A percentile compares a stretch with the other conserved stretches of the same genome.
These are phyloP conservation scores for Phyllosticta paracitricarpa DNA, from an alignment of 2,329 filamentous ascomycete species.

Conservation along the genomic window DNA sequence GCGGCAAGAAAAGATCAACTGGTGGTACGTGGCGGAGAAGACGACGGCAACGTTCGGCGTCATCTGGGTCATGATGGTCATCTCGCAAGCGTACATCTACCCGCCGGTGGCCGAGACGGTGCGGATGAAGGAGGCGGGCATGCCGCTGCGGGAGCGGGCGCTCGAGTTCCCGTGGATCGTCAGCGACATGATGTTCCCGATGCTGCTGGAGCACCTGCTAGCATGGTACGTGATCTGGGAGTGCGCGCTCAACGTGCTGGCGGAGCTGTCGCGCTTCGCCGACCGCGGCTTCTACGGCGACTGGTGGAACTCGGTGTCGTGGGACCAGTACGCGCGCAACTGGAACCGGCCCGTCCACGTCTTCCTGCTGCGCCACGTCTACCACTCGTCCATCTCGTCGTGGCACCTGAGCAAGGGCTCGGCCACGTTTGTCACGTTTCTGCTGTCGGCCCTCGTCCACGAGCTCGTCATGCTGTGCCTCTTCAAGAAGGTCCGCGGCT, in stretches of 20 bases:
- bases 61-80: constrained; percentile 68
- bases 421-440: constrained; percentile 67
- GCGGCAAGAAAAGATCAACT: constrained; percentile 58
- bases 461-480: constrained; percentile 73
- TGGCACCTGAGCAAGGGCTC: constrained; percentile 59
- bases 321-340: constrained; percentile 69
- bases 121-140: constrained; percentile 55
- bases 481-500: constrained; percentile 68
- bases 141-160: constrained; percentile 52
- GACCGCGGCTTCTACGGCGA: constrained; percentile 58
- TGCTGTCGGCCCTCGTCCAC: constrained; percentile 60
- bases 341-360: constrained; percentile 77
- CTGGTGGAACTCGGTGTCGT: constrained; percentile 47
- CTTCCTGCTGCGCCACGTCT: constrained; percentile 69
- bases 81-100: constrained; percentile 68
- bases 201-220: constrained; percentile 68
- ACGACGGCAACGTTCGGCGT: constrained; percentile 58
- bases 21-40: constrained; percentile 68
- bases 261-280: constrained; percentile 66
- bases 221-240: constrained; percentile 76
- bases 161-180: constrained; percentile 63
- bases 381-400: constrained; percentile 65
- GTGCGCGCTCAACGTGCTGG: constrained; percentile 58
- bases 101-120: constrained; percentile 60
- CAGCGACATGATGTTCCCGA: constrained; percentile 66